Base-by-base conservation (phyloP, 176 grass and related monocot species). In the Guadua angustifolia region DNA sequence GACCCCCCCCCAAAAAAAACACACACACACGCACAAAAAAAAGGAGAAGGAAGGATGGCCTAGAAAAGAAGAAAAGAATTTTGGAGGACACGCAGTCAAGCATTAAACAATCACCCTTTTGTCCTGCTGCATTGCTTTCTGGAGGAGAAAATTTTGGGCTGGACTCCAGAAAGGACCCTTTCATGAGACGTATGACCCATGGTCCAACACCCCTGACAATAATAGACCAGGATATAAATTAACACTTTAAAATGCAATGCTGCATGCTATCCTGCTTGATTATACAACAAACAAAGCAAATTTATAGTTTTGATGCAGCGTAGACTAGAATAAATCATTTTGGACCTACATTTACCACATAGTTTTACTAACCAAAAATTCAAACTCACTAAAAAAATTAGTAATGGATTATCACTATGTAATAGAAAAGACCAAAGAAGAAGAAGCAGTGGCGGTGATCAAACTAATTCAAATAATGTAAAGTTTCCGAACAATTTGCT, bases 181-280 rank as follows among this genome's bases (percentile, higher is more conserved):
- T 88, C 87, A 98, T 91, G 18, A 86, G 58, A 4, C 79, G 73
- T 67, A 98, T 57, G 16, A 95, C 88, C 89, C 89, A 98, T 81
- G 86, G 88, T 6, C 92, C 95, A 19, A 95, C 89, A 33, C 92
- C 95, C 64, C 95, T 98, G 53, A 38, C 61, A 76, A 73, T 53
- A 50, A 83, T n/a, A 70, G 39, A 87, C 43, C 29, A 77, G 24
- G 40, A 61, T 45, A 65, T 10, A 53, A 8, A 67, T 5, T 40
- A 77, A 59, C 19, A 53, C 25, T 78, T 40, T 29, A 26, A 73
- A 4, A 63, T 78, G 58, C 61, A 10, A 22, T 33, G 6, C 5
- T 38, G 58, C 57, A 38, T n/a, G 55, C 61, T 8, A 80, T 19
- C 42, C 18, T 64, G 56, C 45, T 16, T 51, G 33, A 18, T 49